These are phyloP conservation scores for Leptographium flavum DNA, from an alignment of 2,329 filamentous ascomycete genomes.

Conservation along the genomic window DNA sequence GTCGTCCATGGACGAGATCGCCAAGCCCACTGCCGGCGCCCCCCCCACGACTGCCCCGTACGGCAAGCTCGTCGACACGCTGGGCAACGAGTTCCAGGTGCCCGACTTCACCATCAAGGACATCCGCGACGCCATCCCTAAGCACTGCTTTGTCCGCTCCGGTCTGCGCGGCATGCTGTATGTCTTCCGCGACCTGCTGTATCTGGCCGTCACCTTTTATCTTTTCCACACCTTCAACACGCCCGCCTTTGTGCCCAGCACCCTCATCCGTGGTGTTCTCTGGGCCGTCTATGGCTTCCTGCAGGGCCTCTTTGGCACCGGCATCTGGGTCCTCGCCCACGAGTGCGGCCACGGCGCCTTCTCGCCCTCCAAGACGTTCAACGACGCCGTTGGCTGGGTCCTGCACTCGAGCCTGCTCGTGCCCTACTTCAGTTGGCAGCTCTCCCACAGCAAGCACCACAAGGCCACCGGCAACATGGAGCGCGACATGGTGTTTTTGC, in stretches of 20 bases:
- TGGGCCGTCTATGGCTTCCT: constrained; percentile 58
- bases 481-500: constrained; percentile 98
- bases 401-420: constrained; percentile 75
- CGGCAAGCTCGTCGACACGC: constrained; percentile 70
- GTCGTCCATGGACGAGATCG: constrained; percentile 50
- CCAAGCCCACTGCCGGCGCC: constrained; percentile 20
- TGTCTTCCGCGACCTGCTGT: constrained; percentile 66
- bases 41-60: no score
- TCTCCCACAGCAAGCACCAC: constrained; percentile 98
- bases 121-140: constrained; percentile 90
- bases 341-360: constrained; percentile 97
- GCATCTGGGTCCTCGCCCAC: constrained; percentile 91
- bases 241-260: constrained; percentile 64
- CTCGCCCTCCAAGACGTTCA: constrained; percentile 78
- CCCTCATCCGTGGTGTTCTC: constrained; percentile 47
- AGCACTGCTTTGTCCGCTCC: constrained; percentile 91
- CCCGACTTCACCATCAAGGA: constrained; percentile 97
- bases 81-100: constrained; percentile 86
- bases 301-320: constrained; percentile 87
- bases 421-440: constrained; percentile 99
- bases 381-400: constrained; percentile 85
- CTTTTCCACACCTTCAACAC: constrained; percentile 84
- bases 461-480: constrained; percentile 96
- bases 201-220: constrained; percentile 65
- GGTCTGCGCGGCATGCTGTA: constrained; percentile 62